A percentile compares a stretch with the other conserved stretches of the same genome.
phyloP scores from a whole-genome alignment of 2,329 filamentous ascomycete species.

The Verticillium dahliae region DNA sequence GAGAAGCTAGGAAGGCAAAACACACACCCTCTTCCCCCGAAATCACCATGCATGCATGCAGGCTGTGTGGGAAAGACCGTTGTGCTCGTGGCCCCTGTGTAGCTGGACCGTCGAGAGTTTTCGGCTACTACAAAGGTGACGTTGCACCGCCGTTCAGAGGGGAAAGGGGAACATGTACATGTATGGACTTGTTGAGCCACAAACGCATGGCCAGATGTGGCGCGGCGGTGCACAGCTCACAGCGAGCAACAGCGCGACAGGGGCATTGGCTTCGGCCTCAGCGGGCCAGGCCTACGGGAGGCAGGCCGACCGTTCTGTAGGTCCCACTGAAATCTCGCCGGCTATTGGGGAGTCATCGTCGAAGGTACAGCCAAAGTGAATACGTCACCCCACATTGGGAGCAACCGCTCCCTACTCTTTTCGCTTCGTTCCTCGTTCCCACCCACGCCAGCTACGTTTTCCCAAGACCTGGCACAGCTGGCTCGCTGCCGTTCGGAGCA shows the following conservation, averaged over 20 bases:
- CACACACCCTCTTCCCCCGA: not conserved
- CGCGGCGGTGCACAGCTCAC: not conserved
- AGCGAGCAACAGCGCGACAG: not conserved
- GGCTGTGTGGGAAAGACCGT: not conserved
- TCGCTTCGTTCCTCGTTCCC: not conserved
- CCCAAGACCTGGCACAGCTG: not conserved
- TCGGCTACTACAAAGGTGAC: not conserved
- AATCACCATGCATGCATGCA: not conserved
- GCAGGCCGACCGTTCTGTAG: not conserved
- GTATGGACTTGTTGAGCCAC: not conserved
- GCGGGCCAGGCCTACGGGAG: not conserved
- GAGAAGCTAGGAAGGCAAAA: not conserved
- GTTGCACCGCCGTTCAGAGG: not conserved
- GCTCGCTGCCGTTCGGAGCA: not conserved
- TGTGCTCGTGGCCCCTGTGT: not conserved
- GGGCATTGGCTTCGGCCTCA: not conserved
- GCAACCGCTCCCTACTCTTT: not conserved
- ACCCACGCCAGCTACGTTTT: not conserved
- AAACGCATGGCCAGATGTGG: not conserved
- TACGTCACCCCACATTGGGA: not conserved
- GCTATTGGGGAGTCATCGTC: not conserved
- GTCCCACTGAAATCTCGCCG: not conserved
- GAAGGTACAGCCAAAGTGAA: not conserved
- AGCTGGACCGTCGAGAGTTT: not conserved
- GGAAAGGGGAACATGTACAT: not conserved